These are phyloP conservation scores for Termitomyces titanicus DNA, from an alignment of 768 basidiomycete species.

Conservation along the genomic window DNA sequence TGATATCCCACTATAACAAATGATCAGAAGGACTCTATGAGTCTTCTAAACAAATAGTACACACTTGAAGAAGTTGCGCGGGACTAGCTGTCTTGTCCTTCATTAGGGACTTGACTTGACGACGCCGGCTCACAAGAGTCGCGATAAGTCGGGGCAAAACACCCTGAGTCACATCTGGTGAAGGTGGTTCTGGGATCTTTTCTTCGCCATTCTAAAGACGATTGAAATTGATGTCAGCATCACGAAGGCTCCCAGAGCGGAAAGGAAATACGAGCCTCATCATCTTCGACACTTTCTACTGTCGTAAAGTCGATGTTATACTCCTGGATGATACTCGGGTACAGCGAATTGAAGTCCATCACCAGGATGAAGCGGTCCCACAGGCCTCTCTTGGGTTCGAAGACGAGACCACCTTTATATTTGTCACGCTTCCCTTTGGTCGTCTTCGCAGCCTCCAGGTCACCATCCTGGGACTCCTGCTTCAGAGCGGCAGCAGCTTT, in stretches of 20 bases:
- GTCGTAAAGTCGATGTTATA: constrained; percentile 99
- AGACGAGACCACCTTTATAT: constrained; percentile 97
- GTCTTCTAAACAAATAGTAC: neutral
- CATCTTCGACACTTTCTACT: constrained; percentile 68
- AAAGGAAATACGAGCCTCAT: constrained; percentile 36
- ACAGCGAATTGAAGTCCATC: constrained; percentile 99
- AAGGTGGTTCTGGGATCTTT: constrained; percentile 86
- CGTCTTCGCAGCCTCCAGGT: constrained; percentile 55
- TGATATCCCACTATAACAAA: constrained; percentile 80
- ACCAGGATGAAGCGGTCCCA: constrained; percentile 98
- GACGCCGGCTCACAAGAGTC: constrained; percentile 87
- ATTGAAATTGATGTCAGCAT: neutral
- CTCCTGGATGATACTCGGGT: constrained; percentile 99
- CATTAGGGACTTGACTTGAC: constrained; percentile 92
- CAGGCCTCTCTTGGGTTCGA: constrained; percentile 91
- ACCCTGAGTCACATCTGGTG: constrained; percentile 67
- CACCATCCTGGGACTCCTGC: constrained; percentile 47
- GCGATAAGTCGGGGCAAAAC: constrained; percentile 97
- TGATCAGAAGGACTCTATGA: neutral
- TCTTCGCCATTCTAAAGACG: constrained; percentile 56
- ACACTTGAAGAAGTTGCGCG: constrained; percentile 81
- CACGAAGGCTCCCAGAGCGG: neutral
- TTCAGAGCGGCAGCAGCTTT: constrained; percentile 50
- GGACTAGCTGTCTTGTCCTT: constrained; percentile 74
- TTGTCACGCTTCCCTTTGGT: constrained; percentile 82